These are phyloP conservation scores for Hysterium pulicare DNA, from an alignment of 2,329 filamentous ascomycete species.

Conservation along the genomic window DNA sequence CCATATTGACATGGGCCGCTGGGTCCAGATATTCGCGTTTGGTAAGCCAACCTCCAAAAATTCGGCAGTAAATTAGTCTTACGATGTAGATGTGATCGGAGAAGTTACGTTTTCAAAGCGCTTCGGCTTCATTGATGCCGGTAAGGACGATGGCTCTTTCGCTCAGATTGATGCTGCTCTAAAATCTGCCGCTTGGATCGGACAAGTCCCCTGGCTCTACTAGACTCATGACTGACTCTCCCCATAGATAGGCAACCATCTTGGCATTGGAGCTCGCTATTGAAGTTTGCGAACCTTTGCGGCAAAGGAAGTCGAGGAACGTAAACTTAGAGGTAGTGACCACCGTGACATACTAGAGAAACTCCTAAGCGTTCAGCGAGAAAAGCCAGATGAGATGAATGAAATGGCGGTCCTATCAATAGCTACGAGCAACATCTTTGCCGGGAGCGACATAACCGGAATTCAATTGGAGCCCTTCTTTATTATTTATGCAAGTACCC, in stretches of 20 bases:
- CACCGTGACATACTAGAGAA: not conserved
- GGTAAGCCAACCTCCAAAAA: not conserved
- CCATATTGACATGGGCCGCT: not conserved
- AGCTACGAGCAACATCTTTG: not conserved
- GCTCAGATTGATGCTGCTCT: not conserved
- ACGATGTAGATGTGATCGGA: conserved; percentile 18
- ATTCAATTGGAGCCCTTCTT: not conserved
- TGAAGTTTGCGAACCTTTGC: not conserved
- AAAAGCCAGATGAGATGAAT: not conserved
- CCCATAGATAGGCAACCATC: not conserved
- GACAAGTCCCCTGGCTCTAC: conserved; percentile 1
- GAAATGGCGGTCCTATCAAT: not conserved
- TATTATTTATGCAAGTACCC: not conserved
- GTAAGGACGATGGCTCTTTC: conserved; percentile 6
- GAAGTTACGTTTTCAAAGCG: conserved; percentile 12
- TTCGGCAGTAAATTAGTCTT: conserved; percentile 13
- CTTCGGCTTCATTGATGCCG: conserved; percentile 12
- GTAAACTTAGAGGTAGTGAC: not conserved
- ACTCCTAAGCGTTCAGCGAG: not conserved
- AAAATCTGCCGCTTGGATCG: not conserved
- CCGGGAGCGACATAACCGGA: not conserved
- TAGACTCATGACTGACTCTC: not conserved
- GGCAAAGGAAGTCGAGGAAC: not conserved
- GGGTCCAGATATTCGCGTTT: conserved; percentile 2
- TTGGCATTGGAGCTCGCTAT: conserved; percentile 1